These are phyloP conservation scores for Peronospora farinosa DNA, from an alignment of 352 stramenopile species.

Conservation along the genomic window DNA sequence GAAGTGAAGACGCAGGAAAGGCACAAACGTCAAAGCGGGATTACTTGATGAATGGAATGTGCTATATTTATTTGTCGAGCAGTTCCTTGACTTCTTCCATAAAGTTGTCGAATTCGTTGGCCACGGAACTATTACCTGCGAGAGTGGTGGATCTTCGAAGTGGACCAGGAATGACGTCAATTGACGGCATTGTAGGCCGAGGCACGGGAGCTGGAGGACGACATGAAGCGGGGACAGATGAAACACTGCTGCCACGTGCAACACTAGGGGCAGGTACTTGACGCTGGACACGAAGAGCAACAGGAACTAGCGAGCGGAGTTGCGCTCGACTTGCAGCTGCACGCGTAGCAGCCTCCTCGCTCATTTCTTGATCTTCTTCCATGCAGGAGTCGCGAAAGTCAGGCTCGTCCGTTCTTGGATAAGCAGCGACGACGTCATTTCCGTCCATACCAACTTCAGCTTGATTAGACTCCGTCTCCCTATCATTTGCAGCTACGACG, in stretches of 20 bases:
- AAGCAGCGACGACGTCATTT: constrained; percentile 33
- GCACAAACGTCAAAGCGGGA: constrained; percentile 22
- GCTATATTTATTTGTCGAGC: constrained; percentile 18
- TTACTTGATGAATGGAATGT: constrained; percentile 1
- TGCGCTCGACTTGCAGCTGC: constrained; percentile 35
- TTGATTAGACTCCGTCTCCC: neutral
- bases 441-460: constrained; percentile 7
- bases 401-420: constrained; percentile 18
- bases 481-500: neutral
- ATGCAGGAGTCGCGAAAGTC: neutral
- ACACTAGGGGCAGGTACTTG: constrained; percentile 6
- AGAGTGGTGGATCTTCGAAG: constrained; percentile 2
- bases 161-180: neutral
- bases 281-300: constrained; percentile 54
- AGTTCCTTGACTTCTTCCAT: constrained; percentile 62
- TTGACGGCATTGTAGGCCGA: constrained; percentile 13
- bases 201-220: constrained; percentile 17
- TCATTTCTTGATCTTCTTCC: constrained; percentile 14
- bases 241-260: neutral
- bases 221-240: constrained; percentile 1
- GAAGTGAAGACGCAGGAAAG: constrained; percentile 26
- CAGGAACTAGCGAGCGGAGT: constrained; percentile 52
- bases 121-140: constrained; percentile 24
- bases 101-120: constrained; percentile 61
- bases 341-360: constrained; percentile 27